phyloP scores from a whole-genome alignment of 2,329 filamentous ascomycete genomes.

The Ascochyta fabae region DNA sequence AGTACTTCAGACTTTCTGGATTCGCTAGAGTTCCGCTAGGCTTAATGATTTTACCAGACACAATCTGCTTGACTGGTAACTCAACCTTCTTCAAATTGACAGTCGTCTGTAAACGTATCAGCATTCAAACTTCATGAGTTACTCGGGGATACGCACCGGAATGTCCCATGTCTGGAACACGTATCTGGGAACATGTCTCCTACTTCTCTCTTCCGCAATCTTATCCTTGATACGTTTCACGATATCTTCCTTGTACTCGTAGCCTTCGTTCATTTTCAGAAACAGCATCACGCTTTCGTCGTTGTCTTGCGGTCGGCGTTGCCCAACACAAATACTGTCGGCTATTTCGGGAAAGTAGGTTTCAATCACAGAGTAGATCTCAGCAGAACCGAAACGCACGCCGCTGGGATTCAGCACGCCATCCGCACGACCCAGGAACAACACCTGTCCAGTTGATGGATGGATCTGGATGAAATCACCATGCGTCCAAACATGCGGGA shows the following conservation, averaged over 20 bases:
- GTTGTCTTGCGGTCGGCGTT: slow-evolving; percentile 66
- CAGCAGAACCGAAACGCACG: slow-evolving; percentile 78
- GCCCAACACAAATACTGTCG: slow-evolving; percentile 82
- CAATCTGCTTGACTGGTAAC: slow-evolving; percentile 82
- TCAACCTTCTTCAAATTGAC: slow-evolving; percentile 88
- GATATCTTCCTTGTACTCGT: slow-evolving; percentile 25
- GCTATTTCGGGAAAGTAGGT: slow-evolving; percentile 67
- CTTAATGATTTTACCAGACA: slow-evolving; percentile 75
- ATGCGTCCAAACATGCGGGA: slow-evolving; percentile 75
- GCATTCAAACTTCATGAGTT: not conserved
- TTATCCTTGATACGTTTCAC: slow-evolving; percentile 66
- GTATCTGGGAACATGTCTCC: slow-evolving; percentile 77
- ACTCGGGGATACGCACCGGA: slow-evolving; percentile 63
- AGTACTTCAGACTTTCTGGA: slow-evolving; percentile 76
- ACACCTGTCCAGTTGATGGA: slow-evolving; percentile 68
- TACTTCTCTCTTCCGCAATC: slow-evolving; percentile 71
- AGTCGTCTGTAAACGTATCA: slow-evolving; percentile 64
- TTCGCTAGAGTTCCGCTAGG: slow-evolving; percentile 79
- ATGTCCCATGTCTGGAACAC: slow-evolving; percentile 83
- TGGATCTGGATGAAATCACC: slow-evolving; percentile 80
- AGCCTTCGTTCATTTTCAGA: slow-evolving; percentile 65
- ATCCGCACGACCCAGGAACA: slow-evolving; percentile 74
- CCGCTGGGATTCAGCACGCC: slow-evolving; percentile 82
- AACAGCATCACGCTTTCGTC: slow-evolving; percentile 68
- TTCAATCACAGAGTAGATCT: slow-evolving; percentile 79